A percentile compares a stretch with the other conserved stretches of the same genome.
Evolutionary conservation across 257 asterid species (phyloP).

Genomic region (Craterostigma plantagineum): DNA sequence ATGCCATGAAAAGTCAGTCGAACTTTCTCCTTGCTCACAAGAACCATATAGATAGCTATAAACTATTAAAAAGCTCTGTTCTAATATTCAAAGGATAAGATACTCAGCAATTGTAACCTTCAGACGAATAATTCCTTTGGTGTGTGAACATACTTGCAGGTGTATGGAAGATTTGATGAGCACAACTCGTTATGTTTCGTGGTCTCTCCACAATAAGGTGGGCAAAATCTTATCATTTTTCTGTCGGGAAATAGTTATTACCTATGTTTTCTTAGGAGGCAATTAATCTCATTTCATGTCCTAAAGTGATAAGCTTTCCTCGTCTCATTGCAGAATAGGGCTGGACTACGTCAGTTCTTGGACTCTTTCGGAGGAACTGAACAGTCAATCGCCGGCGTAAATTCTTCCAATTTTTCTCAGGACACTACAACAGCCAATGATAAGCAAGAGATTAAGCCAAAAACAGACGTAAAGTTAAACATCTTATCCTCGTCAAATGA

Average conservation of each 20-base stretch:
- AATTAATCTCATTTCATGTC: too few species aligned
- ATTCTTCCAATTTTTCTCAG: slow-evolving; percentile 33
- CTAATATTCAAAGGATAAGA: too few species aligned
- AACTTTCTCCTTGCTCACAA: not conserved
- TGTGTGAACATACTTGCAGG: slow-evolving; percentile 27
- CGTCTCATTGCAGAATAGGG: slow-evolving; percentile 47
- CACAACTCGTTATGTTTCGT: slow-evolving; percentile 92
- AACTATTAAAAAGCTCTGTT: too few species aligned
- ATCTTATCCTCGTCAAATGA: slow-evolving; percentile 52
- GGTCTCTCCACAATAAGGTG: slow-evolving; percentile 99
- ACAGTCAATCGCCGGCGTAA: slow-evolving; percentile 31
- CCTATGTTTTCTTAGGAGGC: too few species aligned
- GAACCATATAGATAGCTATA: too few species aligned
- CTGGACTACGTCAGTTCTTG: slow-evolving; percentile 86
- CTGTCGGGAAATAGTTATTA: slow-evolving; percentile 1
- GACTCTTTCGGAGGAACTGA: slow-evolving; percentile 92
- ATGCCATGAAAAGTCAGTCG: slow-evolving; percentile 66
- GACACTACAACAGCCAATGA: slow-evolving; percentile 42
- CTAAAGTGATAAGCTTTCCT: slow-evolving; percentile 8
- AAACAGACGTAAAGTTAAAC: slow-evolving; percentile 50
- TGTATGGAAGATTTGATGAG: slow-evolving; percentile 94
- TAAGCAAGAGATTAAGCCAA: slow-evolving; percentile 48
- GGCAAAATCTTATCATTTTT: too few species aligned
- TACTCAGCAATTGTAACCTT: not conserved
- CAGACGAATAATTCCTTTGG: not conserved